Base-by-base conservation (phyloP, 257 asterid genomes). In the Craterostigma plantagineum region DNA sequence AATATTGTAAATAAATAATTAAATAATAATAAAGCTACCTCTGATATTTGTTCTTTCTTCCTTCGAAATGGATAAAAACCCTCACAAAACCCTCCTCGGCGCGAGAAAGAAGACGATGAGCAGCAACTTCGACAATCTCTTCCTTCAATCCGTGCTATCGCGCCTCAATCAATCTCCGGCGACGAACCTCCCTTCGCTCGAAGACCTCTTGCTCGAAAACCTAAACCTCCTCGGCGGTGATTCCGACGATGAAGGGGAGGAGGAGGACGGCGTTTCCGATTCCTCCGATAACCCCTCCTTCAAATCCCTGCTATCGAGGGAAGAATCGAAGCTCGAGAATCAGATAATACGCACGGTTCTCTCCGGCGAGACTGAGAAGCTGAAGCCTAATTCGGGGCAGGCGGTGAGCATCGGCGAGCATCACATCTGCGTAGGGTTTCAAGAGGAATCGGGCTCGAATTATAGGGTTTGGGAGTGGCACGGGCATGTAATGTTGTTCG, bases 391-490 rank as follows among this genome's bases (percentile, higher is more conserved):
- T 49, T 83, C 96, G 7, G 96, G 96, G 16, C 94, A 90, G 59
- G 92, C 94, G 4, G 70, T 80, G 43, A 15, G 79, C 11, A 65
- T 90, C 12, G 81, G 94, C 8, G 95, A 77, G 58, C 99, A 90
- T 53, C 99, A 80, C 41, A 71, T 90, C 51, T 90, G 99, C 52
- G 77, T 90, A 1, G 94, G 94, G 40, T 83, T 75, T 66, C 91
- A 79, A 14, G 85, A 83, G 60, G 96, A 90, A 10, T 35, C 59
- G 0, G 87, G 63, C 35, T 77, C 92, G 7, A 91, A 75, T 64
- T 77, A 79, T 47, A 77, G 96, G 12, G 96, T 80, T 3, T 83
- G 99, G 94, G 99, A 90, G 63, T 90, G 99, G 99, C 99, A 84
- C 18, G 99, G 99, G 0, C 96, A 90, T 56, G 66, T 84, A 7